phyloP scores from a whole-genome alignment of 83 land plant genomes.

The Thuja plicata region DNA sequence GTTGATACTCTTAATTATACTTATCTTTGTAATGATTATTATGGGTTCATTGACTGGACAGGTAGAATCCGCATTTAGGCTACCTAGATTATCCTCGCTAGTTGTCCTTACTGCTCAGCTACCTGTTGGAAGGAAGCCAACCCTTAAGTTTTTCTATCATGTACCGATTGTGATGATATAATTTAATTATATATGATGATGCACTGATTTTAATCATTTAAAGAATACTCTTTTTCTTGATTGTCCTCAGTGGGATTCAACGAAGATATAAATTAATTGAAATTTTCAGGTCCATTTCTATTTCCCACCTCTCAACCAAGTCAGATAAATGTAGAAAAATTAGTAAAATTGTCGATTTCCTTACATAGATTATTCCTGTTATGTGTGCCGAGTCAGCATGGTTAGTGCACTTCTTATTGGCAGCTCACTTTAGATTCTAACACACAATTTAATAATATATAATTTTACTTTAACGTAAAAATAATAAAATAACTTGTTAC shows the following conservation, averaged over 20 bases:
- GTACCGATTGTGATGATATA: no score
- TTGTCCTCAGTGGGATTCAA: neutral
- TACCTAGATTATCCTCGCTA: neutral
- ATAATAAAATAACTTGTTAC: neutral
- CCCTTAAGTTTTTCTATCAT: neutral
- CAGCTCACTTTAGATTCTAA: neutral
- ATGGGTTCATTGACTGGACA: neutral
- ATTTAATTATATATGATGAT: neutral
- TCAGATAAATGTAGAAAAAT: neutral
- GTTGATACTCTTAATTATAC: neutral
- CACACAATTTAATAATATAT: neutral
- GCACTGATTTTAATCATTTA: neutral
- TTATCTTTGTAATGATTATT: neutral
- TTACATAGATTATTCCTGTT: neutral
- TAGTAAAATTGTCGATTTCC: neutral
- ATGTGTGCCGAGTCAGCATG: neutral
- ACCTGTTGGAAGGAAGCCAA: neutral
- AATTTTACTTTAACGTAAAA: neutral
- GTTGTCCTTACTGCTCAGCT: neutral
- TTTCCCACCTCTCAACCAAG: neutral
- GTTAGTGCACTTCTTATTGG: neutral
- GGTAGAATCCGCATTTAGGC: neutral
- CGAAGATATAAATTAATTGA: neutral
- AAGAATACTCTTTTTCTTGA: neutral
- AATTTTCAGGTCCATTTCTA: neutral